Conservation (phyloP, 768 basidiomycete genomes). For the Termitomyces sp. region DNA sequence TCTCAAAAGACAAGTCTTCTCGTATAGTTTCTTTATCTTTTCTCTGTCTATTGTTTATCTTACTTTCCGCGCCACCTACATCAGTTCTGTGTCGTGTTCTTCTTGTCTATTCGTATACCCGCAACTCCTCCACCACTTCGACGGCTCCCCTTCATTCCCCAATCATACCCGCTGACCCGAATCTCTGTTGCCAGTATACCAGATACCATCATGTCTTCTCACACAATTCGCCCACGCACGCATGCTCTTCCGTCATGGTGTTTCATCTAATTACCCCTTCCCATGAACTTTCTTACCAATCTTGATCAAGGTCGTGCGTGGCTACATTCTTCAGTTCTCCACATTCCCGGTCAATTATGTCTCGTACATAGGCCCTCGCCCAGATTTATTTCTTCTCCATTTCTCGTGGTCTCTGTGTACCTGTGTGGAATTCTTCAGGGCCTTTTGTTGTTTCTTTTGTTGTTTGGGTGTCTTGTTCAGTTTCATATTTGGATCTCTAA, state of each 20-base stretch:
- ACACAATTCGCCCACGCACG: slow-evolving; percentile 12
- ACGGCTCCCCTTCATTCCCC: not conserved
- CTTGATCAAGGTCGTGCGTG: slow-evolving; percentile 14
- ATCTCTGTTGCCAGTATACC: slow-evolving; percentile 16
- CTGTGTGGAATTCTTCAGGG: slow-evolving; percentile 6
- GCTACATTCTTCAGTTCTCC: not conserved
- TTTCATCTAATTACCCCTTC: not conserved
- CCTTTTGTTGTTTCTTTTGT: slow-evolving; percentile 4
- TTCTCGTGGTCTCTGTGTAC: slow-evolving; percentile 4
- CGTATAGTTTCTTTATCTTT: not conserved
- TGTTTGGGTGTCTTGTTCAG: not conserved
- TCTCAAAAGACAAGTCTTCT: slow-evolving; percentile 2
- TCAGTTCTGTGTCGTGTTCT: not conserved
- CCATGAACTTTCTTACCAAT: slow-evolving; percentile 12
- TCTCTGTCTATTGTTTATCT: not conserved
- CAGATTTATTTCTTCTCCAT: not conserved
- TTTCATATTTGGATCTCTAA: not conserved
- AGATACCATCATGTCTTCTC: slow-evolving; percentile 13
- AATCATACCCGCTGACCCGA: not conserved
- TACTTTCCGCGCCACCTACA: slow-evolving; percentile 1
- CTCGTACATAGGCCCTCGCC: not conserved
- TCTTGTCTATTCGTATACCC: slow-evolving; percentile 3
- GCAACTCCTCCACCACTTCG: slow-evolving; percentile 5
- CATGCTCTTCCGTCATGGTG: slow-evolving; percentile 1
- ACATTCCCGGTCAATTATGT: slow-evolving; percentile 2